These are phyloP conservation scores for Homolaphlyctis polyrhiza DNA, from an alignment of 371 early-diverging fungal species.

Conservation along the genomic window DNA sequence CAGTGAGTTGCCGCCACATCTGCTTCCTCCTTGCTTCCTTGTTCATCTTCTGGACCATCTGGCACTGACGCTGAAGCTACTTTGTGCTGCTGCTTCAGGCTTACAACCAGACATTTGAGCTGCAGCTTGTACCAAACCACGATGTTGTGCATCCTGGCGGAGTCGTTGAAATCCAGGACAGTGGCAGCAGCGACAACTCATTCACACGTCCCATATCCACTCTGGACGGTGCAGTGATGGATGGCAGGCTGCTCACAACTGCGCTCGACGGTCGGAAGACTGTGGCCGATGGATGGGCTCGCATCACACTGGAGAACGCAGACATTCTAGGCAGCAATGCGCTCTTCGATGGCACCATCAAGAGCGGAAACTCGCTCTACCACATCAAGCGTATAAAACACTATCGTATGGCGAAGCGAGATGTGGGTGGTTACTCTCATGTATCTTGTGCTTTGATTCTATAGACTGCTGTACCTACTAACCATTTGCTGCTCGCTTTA, in stretches of 20 bases:
- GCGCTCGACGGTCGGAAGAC: slow-evolving; percentile 2
- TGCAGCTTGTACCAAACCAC: slow-evolving; percentile 67
- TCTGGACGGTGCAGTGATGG: slow-evolving; percentile 6
- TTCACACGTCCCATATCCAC: neutral
- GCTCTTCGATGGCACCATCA: slow-evolving; percentile 23
- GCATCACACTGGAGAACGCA: slow-evolving; percentile 13
- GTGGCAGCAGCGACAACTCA: neutral
- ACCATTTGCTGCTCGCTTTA: neutral
- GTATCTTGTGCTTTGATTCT: neutral
- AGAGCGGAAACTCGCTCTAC: slow-evolving; percentile 11
- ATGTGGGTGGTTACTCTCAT: slow-evolving; percentile 9
- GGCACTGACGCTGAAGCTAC: neutral
- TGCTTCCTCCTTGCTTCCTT: neutral
- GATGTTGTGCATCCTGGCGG: slow-evolving; percentile 71
- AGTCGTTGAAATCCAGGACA: slow-evolving; percentile 27
- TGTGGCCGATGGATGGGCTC: slow-evolving; percentile 18
- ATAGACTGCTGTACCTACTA: neutral
- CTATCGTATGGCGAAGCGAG: slow-evolving; percentile 20
- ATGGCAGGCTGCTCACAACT: slow-evolving; percentile 15
- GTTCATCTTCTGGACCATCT: neutral
- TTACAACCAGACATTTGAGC: slow-evolving; percentile 63
- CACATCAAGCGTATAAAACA: slow-evolving; percentile 24
- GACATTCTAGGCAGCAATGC: neutral
- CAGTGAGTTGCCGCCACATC: slow-evolving; percentile 3
- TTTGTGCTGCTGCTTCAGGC: slow-evolving; percentile 30